A percentile compares a stretch with the other conserved stretches of the same genome.
phyloP scores from a whole-genome alignment of 768 basidiomycete species.

The Tylopilus cervinicoccineus region DNA sequence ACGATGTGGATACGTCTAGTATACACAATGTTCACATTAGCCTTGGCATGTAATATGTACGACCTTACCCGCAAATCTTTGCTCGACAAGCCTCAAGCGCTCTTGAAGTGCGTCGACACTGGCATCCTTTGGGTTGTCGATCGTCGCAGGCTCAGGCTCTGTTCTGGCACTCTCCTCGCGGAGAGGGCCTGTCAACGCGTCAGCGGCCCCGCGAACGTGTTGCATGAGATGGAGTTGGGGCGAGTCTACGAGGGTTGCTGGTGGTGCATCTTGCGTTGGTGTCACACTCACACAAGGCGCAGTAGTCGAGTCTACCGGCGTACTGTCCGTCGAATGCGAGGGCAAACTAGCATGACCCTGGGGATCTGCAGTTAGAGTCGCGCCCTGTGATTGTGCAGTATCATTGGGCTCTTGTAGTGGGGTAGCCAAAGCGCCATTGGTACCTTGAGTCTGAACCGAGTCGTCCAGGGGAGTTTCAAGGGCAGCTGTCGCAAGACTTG shows the following conservation, averaged over 20 bases:
- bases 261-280: background rate
- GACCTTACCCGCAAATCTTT: constrained; percentile 65
- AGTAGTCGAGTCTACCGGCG: background rate
- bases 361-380: background rate
- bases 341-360: background rate
- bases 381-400: background rate
- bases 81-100: constrained; percentile 66
- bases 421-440: background rate
- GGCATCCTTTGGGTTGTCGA: constrained; percentile 5
- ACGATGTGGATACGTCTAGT: constrained; percentile 76
- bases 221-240: background rate
- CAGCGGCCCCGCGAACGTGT: background rate
- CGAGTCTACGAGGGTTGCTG: background rate
- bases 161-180: background rate
- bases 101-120: constrained; percentile 60
- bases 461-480: background rate
- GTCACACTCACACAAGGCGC: background rate
- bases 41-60: background rate
- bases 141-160: background rate
- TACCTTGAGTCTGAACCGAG: background rate
- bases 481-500: constrained; percentile 11
- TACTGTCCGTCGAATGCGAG: background rate
- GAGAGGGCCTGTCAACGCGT: background rate
- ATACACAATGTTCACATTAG: constrained; percentile 3
- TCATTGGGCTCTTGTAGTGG: background rate